Conservation (phyloP, 2,329 filamentous ascomycete species). For the Rhinocladiella similis region DNA sequence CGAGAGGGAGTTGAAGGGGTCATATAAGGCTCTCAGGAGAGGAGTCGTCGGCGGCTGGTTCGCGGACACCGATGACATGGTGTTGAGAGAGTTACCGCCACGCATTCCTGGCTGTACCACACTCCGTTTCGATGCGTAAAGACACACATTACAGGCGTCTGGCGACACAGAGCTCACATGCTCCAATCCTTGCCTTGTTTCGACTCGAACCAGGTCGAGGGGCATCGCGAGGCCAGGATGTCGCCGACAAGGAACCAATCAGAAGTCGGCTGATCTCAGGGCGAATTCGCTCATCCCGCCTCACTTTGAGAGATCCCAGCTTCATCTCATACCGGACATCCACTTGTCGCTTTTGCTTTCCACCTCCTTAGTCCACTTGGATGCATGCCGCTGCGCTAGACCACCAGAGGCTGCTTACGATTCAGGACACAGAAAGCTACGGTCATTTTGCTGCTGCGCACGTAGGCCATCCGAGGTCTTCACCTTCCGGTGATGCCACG, state of each 20-base stretch:
- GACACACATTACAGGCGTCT: not conserved
- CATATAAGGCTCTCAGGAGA: constrained; percentile 9
- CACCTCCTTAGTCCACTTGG: not conserved
- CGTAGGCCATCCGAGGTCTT: not conserved
- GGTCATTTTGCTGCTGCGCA: not conserved
- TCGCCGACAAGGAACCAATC: not conserved
- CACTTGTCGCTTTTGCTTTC: not conserved
- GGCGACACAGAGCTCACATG: not conserved
- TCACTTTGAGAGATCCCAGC: constrained; percentile 3
- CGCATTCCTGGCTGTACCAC: too few relatives aligned
- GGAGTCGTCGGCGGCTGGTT: not conserved
- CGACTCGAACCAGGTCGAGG: not conserved
- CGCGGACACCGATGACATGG: not conserved
- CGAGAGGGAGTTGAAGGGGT: constrained; percentile 4
- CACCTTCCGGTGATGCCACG: not conserved
- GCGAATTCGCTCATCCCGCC: not conserved
- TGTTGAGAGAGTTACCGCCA: too few relatives aligned
- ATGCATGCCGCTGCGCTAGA: not conserved
- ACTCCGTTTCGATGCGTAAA: not conserved
- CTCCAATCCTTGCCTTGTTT: not conserved
- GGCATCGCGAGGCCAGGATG: not conserved
- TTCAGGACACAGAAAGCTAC: not conserved
- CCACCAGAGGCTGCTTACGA: not conserved
- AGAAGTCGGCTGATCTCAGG: not conserved
- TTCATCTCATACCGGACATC: not conserved